Conservation (phyloP, 164 flowering plant genomes). For the Chimonanthus salicifolius region DNA sequence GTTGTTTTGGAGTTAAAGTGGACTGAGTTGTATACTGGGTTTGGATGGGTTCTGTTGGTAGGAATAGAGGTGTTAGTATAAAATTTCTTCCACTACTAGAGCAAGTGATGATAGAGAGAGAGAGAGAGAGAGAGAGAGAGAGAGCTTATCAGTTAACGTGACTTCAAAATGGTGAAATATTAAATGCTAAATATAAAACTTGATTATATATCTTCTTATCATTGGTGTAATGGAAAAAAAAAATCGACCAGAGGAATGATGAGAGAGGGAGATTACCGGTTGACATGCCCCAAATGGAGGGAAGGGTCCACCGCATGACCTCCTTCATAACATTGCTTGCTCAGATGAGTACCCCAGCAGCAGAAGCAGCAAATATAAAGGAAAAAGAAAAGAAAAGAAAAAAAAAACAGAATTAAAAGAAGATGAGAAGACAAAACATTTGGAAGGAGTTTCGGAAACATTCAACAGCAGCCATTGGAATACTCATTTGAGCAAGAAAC, state of each 20-base stretch:
- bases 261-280: background rate
- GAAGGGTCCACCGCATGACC: background rate
- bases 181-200: too few species aligned
- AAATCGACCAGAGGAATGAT: background rate
- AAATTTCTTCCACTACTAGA: too few species aligned
- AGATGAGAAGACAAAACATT: too few species aligned
- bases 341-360: background rate
- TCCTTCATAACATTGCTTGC: background rate
- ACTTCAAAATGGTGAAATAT: too few species aligned
- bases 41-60: too few species aligned
- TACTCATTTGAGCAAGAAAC: conserved; percentile 1
- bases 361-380: background rate
- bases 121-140: background rate
- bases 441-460: background rate
- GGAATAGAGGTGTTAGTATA: too few species aligned
- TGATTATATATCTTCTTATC: background rate
- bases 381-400: background rate
- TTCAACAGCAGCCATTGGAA: background rate
- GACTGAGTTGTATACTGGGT: too few species aligned
- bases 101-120: background rate
- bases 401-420: too few species aligned
- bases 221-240: background rate
- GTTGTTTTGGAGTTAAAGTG: too few species aligned
- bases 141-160: too few species aligned
- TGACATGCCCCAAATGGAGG: background rate